These are phyloP conservation scores for Verticillium tricorpus DNA, from an alignment of 2,329 filamentous ascomycete genomes.

Conservation along the genomic window DNA sequence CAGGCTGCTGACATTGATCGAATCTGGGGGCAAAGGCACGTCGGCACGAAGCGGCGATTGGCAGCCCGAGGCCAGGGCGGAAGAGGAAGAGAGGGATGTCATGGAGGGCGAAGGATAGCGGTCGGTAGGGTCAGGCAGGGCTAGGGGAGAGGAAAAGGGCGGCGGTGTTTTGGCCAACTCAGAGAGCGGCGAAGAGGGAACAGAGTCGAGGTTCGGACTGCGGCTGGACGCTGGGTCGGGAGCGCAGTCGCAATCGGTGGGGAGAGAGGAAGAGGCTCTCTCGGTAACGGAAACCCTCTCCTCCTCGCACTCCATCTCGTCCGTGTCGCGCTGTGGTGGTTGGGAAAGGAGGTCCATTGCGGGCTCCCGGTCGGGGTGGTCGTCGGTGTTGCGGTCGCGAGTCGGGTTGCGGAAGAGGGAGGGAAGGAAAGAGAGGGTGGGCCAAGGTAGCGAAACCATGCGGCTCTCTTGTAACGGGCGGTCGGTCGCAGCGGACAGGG, in stretches of 20 bases:
- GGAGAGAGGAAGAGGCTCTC: constrained; percentile 21
- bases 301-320: not conserved
- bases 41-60: constrained; percentile 46
- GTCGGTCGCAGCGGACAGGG: not conserved
- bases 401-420: constrained; percentile 5
- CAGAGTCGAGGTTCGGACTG: not conserved
- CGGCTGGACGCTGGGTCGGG: not conserved
- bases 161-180: constrained; percentile 49
- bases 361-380: not conserved
- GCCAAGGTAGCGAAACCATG: constrained; percentile 7
- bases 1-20: constrained; percentile 17
- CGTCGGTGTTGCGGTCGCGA: constrained; percentile 6
- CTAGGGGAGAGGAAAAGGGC: constrained; percentile 38
- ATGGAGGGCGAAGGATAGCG: constrained; percentile 52
- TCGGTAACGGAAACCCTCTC: not conserved
- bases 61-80: constrained; percentile 39
- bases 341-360: not conserved
- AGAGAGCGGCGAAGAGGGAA: constrained; percentile 49
- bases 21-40: constrained; percentile 25
- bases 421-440: constrained; percentile 2
- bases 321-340: not conserved
- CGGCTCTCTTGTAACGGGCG: not conserved
- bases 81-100: constrained; percentile 10
- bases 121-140: constrained; percentile 29
- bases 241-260: constrained; percentile 12